These are phyloP conservation scores for Pseudonectria foliicola DNA, from an alignment of 2,329 filamentous ascomycete species.

Conservation along the genomic window DNA sequence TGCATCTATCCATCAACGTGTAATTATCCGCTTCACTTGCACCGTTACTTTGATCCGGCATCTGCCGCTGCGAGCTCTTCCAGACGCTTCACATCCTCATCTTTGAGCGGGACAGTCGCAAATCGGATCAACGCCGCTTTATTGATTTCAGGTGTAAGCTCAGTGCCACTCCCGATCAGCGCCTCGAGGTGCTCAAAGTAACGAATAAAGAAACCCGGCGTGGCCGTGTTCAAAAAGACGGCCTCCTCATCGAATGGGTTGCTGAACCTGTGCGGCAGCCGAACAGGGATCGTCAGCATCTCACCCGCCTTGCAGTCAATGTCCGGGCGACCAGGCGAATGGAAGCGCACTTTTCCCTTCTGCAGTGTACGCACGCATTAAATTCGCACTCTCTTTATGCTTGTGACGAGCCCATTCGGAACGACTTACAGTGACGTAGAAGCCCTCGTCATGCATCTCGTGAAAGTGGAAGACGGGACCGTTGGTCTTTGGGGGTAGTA, in stretches of 20 bases:
- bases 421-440: conserved; percentile 12
- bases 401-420: not conserved
- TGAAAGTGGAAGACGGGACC: conserved; percentile 16
- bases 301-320: conserved; percentile 15
- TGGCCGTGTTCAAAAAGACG: conserved; percentile 16
- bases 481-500: conserved; percentile 10
- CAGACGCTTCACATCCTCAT: conserved; percentile 9
- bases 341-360: conserved; percentile 16
- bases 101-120: conserved; percentile 10
- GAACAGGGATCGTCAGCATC: conserved; percentile 16
- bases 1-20: too few relatives aligned
- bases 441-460: conserved; percentile 17
- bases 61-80: conserved; percentile 1
- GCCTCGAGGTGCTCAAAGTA: conserved; percentile 16
- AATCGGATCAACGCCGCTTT: conserved; percentile 11
- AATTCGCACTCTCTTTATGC: not conserved
- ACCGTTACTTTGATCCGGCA: too few relatives aligned
- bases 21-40: too few relatives aligned
- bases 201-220: conserved; percentile 15
- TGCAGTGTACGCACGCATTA: not conserved
- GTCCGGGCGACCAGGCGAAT: conserved; percentile 12
- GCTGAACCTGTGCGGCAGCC: conserved; percentile 18
- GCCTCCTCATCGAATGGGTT: conserved; percentile 19
- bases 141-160: conserved; percentile 12
- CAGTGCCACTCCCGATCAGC: conserved; percentile 10